Conservation (phyloP, 345 rosid species). For the Populus ilicifolia region DNA sequence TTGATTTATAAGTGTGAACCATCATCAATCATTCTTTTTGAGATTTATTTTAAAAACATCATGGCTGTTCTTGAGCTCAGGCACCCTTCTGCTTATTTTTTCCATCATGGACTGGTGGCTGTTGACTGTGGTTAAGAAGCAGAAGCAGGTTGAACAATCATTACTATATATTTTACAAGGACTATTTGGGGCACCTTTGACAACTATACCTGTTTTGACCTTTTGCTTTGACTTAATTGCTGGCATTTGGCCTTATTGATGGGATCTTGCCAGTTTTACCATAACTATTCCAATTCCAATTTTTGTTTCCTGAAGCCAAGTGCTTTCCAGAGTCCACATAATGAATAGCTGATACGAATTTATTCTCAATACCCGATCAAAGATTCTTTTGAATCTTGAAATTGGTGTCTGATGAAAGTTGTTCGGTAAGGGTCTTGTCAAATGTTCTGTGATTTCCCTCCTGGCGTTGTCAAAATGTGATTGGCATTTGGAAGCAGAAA, state of each 20-base stretch:
- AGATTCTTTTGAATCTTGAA: conserved; percentile 5
- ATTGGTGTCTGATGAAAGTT: neutral
- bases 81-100: neutral
- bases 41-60: neutral
- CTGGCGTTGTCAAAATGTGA: conserved; percentile 1
- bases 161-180: neutral
- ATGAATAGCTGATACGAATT: neutral
- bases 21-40: neutral
- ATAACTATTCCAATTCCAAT: neutral
- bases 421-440: neutral
- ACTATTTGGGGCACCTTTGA: neutral
- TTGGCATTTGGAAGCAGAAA: conserved; percentile 13
- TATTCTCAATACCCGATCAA: neutral
- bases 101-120: neutral
- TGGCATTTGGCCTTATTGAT: neutral
- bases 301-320: neutral
- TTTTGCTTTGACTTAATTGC: neutral
- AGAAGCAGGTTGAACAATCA: neutral
- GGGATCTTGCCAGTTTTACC: conserved; percentile 4
- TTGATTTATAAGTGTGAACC: neutral
- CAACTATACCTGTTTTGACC: neutral
- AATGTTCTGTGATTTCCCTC: neutral
- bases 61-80: neutral
- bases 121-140: neutral
- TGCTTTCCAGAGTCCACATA: neutral